A percentile compares a stretch with the other conserved stretches of the same genome.
Conservation (phyloP, 129 eudicot species). For the Flaveria brownii region DNA sequence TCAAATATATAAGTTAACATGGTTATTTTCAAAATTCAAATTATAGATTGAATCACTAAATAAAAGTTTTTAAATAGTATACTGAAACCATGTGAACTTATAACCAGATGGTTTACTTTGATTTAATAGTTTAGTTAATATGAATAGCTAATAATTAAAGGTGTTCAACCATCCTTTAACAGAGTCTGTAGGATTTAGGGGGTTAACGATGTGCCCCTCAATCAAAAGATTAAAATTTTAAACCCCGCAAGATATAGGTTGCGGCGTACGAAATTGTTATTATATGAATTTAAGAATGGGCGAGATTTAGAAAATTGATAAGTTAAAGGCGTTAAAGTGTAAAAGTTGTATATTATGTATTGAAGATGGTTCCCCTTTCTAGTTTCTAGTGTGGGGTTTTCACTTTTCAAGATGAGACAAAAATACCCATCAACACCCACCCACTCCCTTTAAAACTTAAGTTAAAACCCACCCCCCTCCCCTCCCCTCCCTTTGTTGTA, state of each 20-base stretch:
- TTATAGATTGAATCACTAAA: neutral
- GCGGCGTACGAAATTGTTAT: too few relatives aligned
- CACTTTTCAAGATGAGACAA: slow-evolving; percentile 45
- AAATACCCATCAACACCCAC: slow-evolving; percentile 31
- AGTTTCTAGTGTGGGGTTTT: slow-evolving; percentile 36
- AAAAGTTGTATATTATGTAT: slow-evolving; percentile 18
- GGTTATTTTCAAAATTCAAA: neutral
- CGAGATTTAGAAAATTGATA: neutral
- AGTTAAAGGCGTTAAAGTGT: slow-evolving; percentile 1
- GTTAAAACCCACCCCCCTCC: slow-evolving; percentile 26
- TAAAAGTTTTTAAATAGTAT: neutral
- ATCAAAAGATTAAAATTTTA: too few relatives aligned
- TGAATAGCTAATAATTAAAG: too few relatives aligned
- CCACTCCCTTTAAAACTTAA: slow-evolving; percentile 19
- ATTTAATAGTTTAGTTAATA: too few relatives aligned
- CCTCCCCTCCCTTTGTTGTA: neutral
- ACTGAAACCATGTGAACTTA: neutral
- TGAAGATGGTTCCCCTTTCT: slow-evolving; percentile 13
- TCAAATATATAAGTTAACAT: neutral
- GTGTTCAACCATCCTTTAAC: too few relatives aligned
- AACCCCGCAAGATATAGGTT: too few relatives aligned
- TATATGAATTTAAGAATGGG: too few relatives aligned
- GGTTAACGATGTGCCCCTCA: too few relatives aligned
- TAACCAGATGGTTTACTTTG: too few relatives aligned
- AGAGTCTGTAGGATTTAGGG: too few relatives aligned